Evolutionary conservation across 352 stramenopile species (phyloP).

Genomic region (Peronosclerospora sorghi): DNA sequence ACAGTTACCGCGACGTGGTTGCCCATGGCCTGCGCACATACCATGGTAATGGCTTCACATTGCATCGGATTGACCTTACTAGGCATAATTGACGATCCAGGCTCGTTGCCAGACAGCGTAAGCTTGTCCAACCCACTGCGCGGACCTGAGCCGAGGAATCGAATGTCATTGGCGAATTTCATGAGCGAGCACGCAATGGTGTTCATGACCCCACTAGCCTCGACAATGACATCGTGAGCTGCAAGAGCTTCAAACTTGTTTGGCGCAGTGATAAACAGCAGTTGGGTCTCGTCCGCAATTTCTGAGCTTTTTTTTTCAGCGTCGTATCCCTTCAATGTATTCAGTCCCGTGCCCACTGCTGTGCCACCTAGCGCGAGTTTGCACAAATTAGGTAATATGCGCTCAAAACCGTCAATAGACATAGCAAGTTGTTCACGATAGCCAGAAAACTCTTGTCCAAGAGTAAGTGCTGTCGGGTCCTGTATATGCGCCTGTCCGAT

Average conservation of each 20-base stretch:
- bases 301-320: constrained; percentile 85
- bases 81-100: constrained; percentile 65
- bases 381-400: constrained; percentile 77
- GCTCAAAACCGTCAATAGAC: constrained; percentile 81
- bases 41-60: constrained; percentile 95
- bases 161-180: constrained; percentile 75
- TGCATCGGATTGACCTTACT: constrained; percentile 84
- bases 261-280: constrained; percentile 92
- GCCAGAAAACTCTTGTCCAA: constrained; percentile 95
- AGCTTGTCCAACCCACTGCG: constrained; percentile 50
- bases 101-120: constrained; percentile 54
- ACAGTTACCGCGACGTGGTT: constrained; percentile 92
- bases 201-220: constrained; percentile 61
- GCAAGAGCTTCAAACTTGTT: constrained; percentile 92
- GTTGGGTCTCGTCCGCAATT: constrained; percentile 88
- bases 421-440: constrained; percentile 90
- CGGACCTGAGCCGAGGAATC: constrained; percentile 48
- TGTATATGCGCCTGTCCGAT: constrained; percentile 93
- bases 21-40: constrained; percentile 92
- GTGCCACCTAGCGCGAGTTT: constrained; percentile 91
- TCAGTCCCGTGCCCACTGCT: constrained; percentile 90
- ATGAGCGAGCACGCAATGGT: constrained; percentile 62
- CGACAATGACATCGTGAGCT: constrained; percentile 53
- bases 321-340: constrained; percentile 90
- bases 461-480: constrained; percentile 93